Base-by-base conservation (phyloP, 1,284 basidiomycete species). In the Fomitopsis palustris region DNA sequence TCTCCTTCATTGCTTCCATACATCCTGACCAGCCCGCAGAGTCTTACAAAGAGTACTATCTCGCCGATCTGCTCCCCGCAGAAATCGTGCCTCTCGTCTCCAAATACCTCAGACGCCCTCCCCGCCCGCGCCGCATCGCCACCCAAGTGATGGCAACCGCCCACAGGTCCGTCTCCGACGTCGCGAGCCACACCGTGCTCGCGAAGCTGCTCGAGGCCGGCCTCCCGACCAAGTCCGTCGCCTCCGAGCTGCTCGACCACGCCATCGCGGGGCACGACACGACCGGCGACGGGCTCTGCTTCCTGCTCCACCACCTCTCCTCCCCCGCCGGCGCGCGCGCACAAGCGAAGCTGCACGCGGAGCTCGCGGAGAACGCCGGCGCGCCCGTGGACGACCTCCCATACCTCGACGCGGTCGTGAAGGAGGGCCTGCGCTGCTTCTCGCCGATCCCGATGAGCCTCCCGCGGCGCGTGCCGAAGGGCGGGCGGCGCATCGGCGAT, bases 361-460 rank as follows among this genome's bases (percentile, higher is more conserved):
- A 69, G 60, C 64, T 69, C 43, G 27, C 31, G 14, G 56, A 54
- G 55, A 57, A 61, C 49, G 29, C 61, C 7, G 41, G 55, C 6
- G 41, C 45, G 29, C 55, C 56, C 17, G 39, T 97, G 63, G 95
- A 97, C 63, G 78, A 92, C 68, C 96, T 97, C 92, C 83, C 88
- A 14, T 98, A 96, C 75, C 84, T 97, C 47, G 86, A 86, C 65
- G 94, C 95, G 5, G 87, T 93, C 55, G 89, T 97, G 65, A 96
- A 95, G 76, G 96, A 98, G 77, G 91, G 89, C 62, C 79, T 98
- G 71, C 85, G 96, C 25, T 75, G 94, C 61, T 91, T 90, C 74
- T 93, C 93, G 53, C 93, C 95, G 16, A 92, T 95, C 55, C 90
- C 90, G 27, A 95, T 95, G 93, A 92, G 93, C 62, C 62, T 81